Percentiles rank a stretch among this genome's conserved stretches.
Evolutionary conservation across 2,329 filamentous ascomycete species (phyloP).

Genomic region (Xylaria sp.): DNA sequence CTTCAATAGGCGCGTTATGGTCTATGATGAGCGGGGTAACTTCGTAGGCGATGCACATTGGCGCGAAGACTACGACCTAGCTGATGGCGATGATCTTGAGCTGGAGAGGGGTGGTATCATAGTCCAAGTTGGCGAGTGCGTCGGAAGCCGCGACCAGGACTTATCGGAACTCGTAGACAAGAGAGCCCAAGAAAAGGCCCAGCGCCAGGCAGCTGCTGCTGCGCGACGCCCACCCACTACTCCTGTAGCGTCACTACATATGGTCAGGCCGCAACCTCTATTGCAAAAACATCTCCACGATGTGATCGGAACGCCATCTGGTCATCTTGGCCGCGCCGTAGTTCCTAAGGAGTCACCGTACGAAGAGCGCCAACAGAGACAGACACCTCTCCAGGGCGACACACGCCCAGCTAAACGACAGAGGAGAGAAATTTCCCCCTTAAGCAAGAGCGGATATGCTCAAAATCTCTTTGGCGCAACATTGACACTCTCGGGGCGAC

Average conservation of each 20-base stretch:
- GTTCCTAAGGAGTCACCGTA: slow-evolving; percentile 71
- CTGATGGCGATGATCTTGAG: slow-evolving; percentile 83
- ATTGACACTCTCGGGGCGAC: slow-evolving; percentile 55
- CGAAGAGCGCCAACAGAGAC: slow-evolving; percentile 63
- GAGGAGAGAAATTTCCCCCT: slow-evolving; percentile 52
- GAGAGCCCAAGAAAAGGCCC: slow-evolving; percentile 66
- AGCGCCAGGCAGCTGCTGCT: slow-evolving; percentile 58
- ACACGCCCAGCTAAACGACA: slow-evolving; percentile 54
- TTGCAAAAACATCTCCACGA: slow-evolving; percentile 62
- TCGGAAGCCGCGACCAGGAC: slow-evolving; percentile 81
- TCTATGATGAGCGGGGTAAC: slow-evolving; percentile 83
- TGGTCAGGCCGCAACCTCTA: slow-evolving; percentile 50
- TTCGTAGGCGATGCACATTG: slow-evolving; percentile 88
- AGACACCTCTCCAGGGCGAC: slow-evolving; percentile 42
- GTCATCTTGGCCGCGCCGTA: slow-evolving; percentile 69
- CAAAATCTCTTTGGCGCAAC: slow-evolving; percentile 62
- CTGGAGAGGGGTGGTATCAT: slow-evolving; percentile 80
- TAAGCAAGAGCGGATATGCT: slow-evolving; percentile 61
- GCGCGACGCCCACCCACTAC: slow-evolving; percentile 43
- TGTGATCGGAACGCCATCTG: slow-evolving; percentile 72
- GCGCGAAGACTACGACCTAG: slow-evolving; percentile 73
- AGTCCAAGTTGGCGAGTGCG: slow-evolving; percentile 81
- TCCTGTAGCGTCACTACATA: slow-evolving; percentile 44
- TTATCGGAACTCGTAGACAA: slow-evolving; percentile 79
- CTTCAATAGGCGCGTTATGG: slow-evolving; percentile 92